Percentiles rank a stretch among this genome's conserved stretches.
Evolutionary conservation across 495 filamentous ascomycete genomes (phyloP).

Genomic region (Xanthoparmelia taractica): DNA sequence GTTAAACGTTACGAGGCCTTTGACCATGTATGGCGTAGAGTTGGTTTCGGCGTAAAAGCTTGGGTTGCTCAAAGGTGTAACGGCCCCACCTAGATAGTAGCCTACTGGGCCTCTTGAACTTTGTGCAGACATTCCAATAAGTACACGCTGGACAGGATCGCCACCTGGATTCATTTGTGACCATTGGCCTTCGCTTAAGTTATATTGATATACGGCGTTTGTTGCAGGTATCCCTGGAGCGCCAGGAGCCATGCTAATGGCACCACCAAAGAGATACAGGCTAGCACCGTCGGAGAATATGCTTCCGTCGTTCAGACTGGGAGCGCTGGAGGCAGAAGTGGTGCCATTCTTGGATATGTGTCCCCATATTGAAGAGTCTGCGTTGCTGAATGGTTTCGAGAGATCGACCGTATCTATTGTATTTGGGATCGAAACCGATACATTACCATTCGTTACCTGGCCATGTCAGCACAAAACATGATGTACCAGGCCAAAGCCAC

Average conservation of each 20-base stretch:
- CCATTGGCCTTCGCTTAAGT: slow-evolving; percentile 8
- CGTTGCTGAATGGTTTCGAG: slow-evolving; percentile 14
- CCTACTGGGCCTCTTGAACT: not conserved
- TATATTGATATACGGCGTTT: slow-evolving; percentile 16
- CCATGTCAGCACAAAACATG: not conserved
- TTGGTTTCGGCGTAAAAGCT: slow-evolving; percentile 6
- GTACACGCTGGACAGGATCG: slow-evolving; percentile 13
- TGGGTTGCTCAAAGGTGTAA: slow-evolving; percentile 14
- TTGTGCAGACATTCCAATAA: slow-evolving; percentile 12
- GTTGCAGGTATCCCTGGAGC: slow-evolving; percentile 5
- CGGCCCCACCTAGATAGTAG: slow-evolving; percentile 16
- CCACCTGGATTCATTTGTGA: slow-evolving; percentile 9
- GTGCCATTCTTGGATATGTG: slow-evolving; percentile 17
- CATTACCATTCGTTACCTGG: slow-evolving; percentile 10
- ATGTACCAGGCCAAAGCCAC: no score
- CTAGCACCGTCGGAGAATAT: slow-evolving; percentile 17
- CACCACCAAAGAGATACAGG: slow-evolving; percentile 20
- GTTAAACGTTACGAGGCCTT: slow-evolving; percentile 19
- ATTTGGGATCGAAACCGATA: slow-evolving; percentile 3
- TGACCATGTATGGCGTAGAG: slow-evolving; percentile 12
- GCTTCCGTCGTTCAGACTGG: slow-evolving; percentile 16
- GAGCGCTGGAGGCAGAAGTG: not conserved
- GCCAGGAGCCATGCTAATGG: slow-evolving; percentile 11
- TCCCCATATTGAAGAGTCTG: slow-evolving; percentile 16
- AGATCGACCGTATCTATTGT: slow-evolving; percentile 16